A percentile compares a stretch with the other conserved stretches of the same genome.
phyloP scores from a whole-genome alignment of 2,329 filamentous ascomycete species.

The Fusarium brachygibbosum region DNA sequence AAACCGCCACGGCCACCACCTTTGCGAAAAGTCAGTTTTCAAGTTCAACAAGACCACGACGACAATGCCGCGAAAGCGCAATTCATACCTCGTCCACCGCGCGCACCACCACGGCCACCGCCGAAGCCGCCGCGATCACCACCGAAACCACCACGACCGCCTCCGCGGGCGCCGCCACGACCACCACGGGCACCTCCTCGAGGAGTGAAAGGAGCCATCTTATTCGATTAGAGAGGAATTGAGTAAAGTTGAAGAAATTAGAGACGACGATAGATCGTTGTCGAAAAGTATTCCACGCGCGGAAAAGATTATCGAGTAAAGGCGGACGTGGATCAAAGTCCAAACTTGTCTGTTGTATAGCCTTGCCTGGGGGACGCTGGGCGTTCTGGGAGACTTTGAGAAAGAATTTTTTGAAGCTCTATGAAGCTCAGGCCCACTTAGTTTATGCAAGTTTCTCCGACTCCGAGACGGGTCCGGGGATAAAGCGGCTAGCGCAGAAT shows the following conservation, averaged over 20 bases:
- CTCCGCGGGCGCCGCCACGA: conserved; percentile 54
- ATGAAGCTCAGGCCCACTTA: conserved; percentile 48
- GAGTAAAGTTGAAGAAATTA: conserved; percentile 42
- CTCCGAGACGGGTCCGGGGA: conserved; percentile 36
- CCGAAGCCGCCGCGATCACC: conserved; percentile 55
- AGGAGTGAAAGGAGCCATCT: conserved; percentile 53
- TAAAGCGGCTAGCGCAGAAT: conserved; percentile 18
- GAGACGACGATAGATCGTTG: conserved; percentile 36
- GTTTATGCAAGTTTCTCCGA: conserved; percentile 44
- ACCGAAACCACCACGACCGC: conserved; percentile 54
- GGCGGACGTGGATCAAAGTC: conserved; percentile 49
- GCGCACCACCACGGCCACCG: conserved; percentile 48
- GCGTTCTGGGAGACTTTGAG: conserved; percentile 45
- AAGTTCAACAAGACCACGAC: conserved; percentile 20
- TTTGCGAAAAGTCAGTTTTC: conserved; percentile 51
- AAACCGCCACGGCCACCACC: conserved; percentile 53
- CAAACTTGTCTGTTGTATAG: conserved; percentile 51
- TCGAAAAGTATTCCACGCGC: conserved; percentile 35
- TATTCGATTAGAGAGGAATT: conserved; percentile 47
- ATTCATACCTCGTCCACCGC: conserved; percentile 43
- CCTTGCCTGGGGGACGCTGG: conserved; percentile 49
- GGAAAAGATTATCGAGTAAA: conserved; percentile 42
- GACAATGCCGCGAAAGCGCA: conserved; percentile 21
- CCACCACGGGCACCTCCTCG: conserved; percentile 53
- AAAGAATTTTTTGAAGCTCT: conserved; percentile 59